Conservation (phyloP, 495 filamentous ascomycete species). For the Astrocystis sublimbata region DNA sequence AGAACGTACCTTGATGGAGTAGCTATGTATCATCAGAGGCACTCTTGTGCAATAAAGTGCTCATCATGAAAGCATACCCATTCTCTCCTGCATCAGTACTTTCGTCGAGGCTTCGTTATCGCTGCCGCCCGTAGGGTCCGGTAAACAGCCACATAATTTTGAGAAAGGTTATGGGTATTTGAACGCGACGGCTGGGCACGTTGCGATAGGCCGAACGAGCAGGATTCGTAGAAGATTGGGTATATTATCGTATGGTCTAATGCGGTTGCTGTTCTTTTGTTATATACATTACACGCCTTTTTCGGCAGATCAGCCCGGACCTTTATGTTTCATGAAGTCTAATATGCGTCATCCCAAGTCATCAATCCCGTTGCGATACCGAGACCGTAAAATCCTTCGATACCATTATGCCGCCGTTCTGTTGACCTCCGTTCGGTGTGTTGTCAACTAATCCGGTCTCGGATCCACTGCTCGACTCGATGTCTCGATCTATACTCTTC, state of each 20-base stretch:
- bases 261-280: not conserved
- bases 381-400: constrained; percentile 17
- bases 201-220: not conserved
- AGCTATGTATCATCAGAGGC: too few relatives aligned
- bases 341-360: not conserved
- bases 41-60: too few relatives aligned
- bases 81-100: too few relatives aligned
- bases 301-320: not conserved
- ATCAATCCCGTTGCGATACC: constrained; percentile 14
- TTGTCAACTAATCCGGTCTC: constrained; percentile 6
- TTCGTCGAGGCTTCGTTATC: too few relatives aligned
- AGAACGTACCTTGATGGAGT: too few relatives aligned
- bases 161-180: not conserved
- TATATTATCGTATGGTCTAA: not conserved
- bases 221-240: not conserved
- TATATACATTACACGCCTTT: constrained; percentile 5
- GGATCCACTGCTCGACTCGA: constrained; percentile 9
- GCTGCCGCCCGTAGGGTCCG: too few relatives aligned
- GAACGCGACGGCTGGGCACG: not conserved
- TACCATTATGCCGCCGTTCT: constrained; percentile 11
- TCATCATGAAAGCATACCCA: too few relatives aligned
- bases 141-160: too few relatives aligned
- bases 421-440: not conserved
- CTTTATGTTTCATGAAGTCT: not conserved
- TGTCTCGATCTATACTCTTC: constrained; percentile 1